These are phyloP conservation scores for Grifola frondosa DNA, from an alignment of 1,284 basidiomycete genomes.

Conservation along the genomic window DNA sequence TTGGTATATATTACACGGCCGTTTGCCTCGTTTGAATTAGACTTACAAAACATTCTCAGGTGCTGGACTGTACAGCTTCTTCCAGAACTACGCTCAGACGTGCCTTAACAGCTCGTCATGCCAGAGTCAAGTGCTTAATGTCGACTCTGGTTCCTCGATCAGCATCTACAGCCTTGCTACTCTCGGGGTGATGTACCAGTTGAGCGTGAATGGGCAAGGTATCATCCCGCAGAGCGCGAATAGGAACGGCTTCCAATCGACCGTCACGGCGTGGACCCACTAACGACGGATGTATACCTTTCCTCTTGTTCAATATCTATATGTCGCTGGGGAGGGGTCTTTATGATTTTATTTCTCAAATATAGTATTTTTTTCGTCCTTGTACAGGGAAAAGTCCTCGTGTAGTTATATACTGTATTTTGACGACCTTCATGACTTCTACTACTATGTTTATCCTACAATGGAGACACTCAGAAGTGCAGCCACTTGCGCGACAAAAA, in stretches of 20 bases:
- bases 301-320: too few relatives aligned
- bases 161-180: slow-evolving; percentile 63
- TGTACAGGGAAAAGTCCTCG: too few relatives aligned
- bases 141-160: slow-evolving; percentile 54
- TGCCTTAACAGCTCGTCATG: slow-evolving; percentile 52
- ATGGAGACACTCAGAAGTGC: background rate
- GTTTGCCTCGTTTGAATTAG: background rate
- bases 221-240: slow-evolving; percentile 48
- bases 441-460: background rate
- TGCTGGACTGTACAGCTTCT: slow-evolving; percentile 73
- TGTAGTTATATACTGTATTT: too few relatives aligned
- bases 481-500: slow-evolving; percentile 13
- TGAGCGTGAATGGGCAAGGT: slow-evolving; percentile 51
- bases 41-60: slow-evolving; percentile 35
- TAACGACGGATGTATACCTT: background rate
- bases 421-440: background rate
- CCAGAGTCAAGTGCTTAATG: slow-evolving; percentile 58
- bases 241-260: slow-evolving; percentile 59
- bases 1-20: slow-evolving; percentile 38
- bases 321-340: too few relatives aligned
- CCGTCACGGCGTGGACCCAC: slow-evolving; percentile 57
- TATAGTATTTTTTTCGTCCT: too few relatives aligned
- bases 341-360: too few relatives aligned
- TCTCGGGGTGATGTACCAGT: slow-evolving; percentile 56
- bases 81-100: slow-evolving; percentile 33